Percentiles rank a stretch among this genome's conserved stretches.
Conservation (phyloP, 169 alveolate species). For the Plasmodium cynomolgi region DNA sequence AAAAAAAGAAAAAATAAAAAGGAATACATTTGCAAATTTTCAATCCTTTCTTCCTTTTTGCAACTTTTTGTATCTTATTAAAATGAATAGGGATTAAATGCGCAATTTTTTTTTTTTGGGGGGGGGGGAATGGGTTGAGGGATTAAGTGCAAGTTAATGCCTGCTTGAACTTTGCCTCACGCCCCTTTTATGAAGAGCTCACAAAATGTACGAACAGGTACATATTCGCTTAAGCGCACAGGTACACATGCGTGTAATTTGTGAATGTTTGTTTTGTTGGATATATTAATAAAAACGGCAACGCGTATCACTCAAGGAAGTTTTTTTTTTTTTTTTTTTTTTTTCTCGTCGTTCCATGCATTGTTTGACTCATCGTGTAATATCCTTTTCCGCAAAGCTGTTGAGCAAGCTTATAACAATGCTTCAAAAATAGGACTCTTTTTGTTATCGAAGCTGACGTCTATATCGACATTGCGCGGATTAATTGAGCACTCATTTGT, state of each 20-base stretch:
- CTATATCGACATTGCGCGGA: background rate
- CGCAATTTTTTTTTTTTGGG: background rate
- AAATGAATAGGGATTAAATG: background rate
- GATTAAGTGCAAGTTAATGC: background rate
- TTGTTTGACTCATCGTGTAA: background rate
- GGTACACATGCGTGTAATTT: background rate
- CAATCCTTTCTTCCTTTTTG: background rate
- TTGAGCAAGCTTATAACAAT: background rate
- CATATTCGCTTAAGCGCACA: background rate
- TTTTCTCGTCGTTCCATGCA: background rate
- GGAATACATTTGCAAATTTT: background rate
- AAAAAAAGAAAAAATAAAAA: background rate
- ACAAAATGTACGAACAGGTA: background rate
- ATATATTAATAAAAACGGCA: background rate
- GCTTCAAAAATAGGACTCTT: background rate
- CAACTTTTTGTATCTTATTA: background rate
- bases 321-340: background rate
- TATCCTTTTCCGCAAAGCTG: background rate
- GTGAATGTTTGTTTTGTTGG: background rate
- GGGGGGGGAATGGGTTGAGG: background rate
- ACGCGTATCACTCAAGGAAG: background rate
- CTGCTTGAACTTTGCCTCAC: background rate
- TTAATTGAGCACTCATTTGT: background rate
- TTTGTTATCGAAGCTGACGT: background rate
- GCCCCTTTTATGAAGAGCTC: background rate